A percentile compares a stretch with the other conserved stretches of the same genome.
phyloP scores from a whole-genome alignment of 306 rosid species.

The Oemleria cerasiformis region DNA sequence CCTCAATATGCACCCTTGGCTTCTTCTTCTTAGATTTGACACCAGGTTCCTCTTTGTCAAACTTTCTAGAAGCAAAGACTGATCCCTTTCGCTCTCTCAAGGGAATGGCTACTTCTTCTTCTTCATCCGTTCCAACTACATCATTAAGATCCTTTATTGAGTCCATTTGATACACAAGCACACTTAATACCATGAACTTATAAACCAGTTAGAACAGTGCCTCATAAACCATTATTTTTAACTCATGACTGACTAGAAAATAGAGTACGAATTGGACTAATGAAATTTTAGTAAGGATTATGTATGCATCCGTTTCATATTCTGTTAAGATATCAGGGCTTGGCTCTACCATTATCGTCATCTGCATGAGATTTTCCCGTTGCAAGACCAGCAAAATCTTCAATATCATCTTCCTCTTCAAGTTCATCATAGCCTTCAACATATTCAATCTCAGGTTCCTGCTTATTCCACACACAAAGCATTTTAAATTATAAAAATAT shows the following conservation, averaged over 20 bases:
- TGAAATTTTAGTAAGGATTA: not conserved
- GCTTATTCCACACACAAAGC: conserved; percentile 27
- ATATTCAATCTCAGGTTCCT: conserved; percentile 69
- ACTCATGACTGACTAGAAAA: not conserved
- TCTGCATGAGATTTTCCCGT: conserved; percentile 28
- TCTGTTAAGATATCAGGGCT: conserved; percentile 3
- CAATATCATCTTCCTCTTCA: conserved; percentile 85
- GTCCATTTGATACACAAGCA: not conserved
- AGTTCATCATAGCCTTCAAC: conserved; percentile 72
- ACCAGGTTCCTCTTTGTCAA: conserved; percentile 44
- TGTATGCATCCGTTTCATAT: not conserved
- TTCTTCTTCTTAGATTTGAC: conserved; percentile 43
- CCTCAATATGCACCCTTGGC: conserved; percentile 80
- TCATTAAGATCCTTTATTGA: conserved; percentile 21
- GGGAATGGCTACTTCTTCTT: conserved; percentile 30
- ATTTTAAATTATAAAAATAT: not conserved
- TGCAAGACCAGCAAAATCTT: conserved; percentile 65
- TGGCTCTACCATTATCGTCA: conserved; percentile 45
- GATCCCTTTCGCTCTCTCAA: conserved; percentile 43
- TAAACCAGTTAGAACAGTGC: not conserved
- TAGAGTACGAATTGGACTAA: not conserved
- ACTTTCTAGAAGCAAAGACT: conserved; percentile 38
- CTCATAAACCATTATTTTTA: not conserved
- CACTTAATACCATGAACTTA: not conserved
- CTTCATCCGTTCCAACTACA: conserved; percentile 58